Base-by-base conservation (phyloP, 768 basidiomycete genomes). In the Termitomyces bulborhizus region DNA sequence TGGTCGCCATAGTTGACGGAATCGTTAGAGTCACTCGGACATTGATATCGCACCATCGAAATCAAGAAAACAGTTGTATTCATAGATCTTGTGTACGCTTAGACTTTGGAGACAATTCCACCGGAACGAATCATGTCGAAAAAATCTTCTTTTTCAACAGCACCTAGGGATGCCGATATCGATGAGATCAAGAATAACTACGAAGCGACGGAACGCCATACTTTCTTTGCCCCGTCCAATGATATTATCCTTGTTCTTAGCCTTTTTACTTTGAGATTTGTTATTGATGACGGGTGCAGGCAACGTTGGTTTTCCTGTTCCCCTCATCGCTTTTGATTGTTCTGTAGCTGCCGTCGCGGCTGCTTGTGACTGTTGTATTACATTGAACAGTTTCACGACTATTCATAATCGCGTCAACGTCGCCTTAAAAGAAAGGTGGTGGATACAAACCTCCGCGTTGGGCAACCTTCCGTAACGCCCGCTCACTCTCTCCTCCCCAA, bases 351-450 rank as follows among this genome's bases (percentile, higher is more conserved):
- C 75, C 9, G 76, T 66, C 1, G 80, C 73, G 12, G 76, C 78
- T 27, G 77, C 72, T 62, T 93, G 91, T 18, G 89, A 85, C 59
- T 90, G 88, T 58, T 93, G 91, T 47, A 93, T 88, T 4, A 80
- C 83, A 62, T 93, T 93, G 73, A 93, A 93, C 15, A 93, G 73
- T 64, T 88, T 84, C n/a, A 93, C 90, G 45, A 93, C 91, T 81
- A 37, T 18, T 27, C 42, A 46, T 24, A n/a, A 18, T 18, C 15
- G 27, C 18, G 46, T n/a, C 36, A 61, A 34, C 51, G 41, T 49
- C 56, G 24, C 9, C 12, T 26, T 12, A 7, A 46, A 32, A 15
- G 46, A 24, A 51, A 27, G 37, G 57, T 15, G 3, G 6, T 5
- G 21, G 31, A 43, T 39, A 62, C 80, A 49, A 67, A 89, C 89